phyloP scores from a whole-genome alignment of 1,139 yeast genomes.

The Tardiomyces depauwii region DNA sequence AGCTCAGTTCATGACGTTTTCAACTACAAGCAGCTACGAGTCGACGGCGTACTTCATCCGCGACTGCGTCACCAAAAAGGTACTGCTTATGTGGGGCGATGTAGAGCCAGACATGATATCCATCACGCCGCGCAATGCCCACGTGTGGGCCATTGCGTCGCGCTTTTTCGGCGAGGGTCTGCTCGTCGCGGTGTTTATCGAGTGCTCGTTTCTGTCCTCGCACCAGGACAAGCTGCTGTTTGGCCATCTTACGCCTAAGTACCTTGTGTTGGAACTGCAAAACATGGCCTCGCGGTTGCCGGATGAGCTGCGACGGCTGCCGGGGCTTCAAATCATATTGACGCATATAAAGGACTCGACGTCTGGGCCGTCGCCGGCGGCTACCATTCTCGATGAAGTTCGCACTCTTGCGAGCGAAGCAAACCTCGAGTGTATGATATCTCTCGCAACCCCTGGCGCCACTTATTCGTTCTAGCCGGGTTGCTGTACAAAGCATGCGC shows the following conservation, averaged over 20 bases:
- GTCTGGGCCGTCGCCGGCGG: conserved; percentile 1
- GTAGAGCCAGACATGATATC: conserved; percentile 57
- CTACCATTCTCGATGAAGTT: not conserved
- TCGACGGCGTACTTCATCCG: conserved; percentile 45
- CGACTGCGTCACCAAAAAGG: conserved; percentile 24
- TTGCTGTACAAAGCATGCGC: no score
- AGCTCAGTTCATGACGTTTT: not conserved
- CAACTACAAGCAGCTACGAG: conserved; percentile 19
- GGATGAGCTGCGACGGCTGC: conserved; percentile 15
- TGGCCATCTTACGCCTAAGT: conserved; percentile 71
- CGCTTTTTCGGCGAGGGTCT: conserved; percentile 30
- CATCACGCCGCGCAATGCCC: conserved; percentile 30
- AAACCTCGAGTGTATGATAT: not conserved
- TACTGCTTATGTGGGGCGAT: conserved; percentile 64
- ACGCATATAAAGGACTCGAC: conserved; percentile 59
- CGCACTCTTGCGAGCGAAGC: not conserved
- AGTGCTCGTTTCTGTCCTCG: conserved; percentile 57
- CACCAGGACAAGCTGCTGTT: conserved; percentile 39
- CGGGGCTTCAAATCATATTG: conserved; percentile 44
- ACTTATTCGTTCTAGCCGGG: not conserved
- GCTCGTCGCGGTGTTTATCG: conserved; percentile 52
- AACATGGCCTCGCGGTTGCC: conserved; percentile 22
- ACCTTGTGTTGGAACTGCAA: conserved; percentile 46
- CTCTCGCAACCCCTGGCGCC: not conserved
- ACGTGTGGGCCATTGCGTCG: conserved; percentile 50